Base-by-base conservation (phyloP, 2,329 filamentous ascomycete species). In the Sphaerulina vaccinii region DNA sequence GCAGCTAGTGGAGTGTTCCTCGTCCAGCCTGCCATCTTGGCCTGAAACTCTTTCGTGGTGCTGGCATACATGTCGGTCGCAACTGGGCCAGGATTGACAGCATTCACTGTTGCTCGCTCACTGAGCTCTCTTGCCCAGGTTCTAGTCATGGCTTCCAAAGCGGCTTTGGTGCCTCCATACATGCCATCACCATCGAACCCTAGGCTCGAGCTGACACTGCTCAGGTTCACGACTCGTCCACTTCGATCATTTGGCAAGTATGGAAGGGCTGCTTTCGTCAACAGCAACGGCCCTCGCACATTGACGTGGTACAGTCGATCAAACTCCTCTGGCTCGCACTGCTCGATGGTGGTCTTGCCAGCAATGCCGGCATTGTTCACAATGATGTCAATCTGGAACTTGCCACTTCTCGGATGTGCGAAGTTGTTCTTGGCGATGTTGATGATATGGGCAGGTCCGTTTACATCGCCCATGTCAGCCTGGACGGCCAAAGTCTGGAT, bases 361-460 rank as follows among this genome's bases (percentile, higher is more conserved):
- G 76, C 71, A 2, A 81, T 74, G 21, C 88, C 90, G 23, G 90
- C 90, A 69, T 95, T 95, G 79, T 95, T 95, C 75, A 95, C 75
- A 47, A 95, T 75, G 55, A 95, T 88, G 71, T 95, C 88, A 64
- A 95, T 79, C 63, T 85, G 82, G 67, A 90, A 81, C 49, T 75
- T 74, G 53, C 71, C 70, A 56, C 72, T 76, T 62, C 78, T 76
- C 22, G 79, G 75, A 51, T 77, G 67, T 7, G 77, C 67, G 70
- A 87, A 84, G 64, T 83, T 75, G 58, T 81, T 75, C 60, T 81
- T 78, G 4, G 82, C 78, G 0, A 78, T 77, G 19, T 74, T 71
- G 59, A 90, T 70, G 45, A 90, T 77, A 36, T 79, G 72, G 5
- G 77, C 73, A 2, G 85, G 82, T 1, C 84, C 84, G 5, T 76